Base-by-base conservation (phyloP, 768 basidiomycete species). In the Termitomyces sp. region DNA sequence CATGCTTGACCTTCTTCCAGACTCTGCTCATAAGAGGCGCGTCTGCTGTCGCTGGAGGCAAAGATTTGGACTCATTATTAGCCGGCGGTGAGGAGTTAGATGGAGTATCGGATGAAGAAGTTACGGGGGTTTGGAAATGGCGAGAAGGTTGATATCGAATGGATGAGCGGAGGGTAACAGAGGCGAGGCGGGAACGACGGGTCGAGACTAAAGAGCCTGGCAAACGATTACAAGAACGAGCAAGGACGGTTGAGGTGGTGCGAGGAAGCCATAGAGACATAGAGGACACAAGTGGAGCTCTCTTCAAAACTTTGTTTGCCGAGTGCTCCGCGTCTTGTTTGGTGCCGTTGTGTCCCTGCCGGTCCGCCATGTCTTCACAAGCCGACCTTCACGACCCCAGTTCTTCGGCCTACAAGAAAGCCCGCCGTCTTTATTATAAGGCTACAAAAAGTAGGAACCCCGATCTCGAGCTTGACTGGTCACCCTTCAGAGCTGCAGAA, bases 1-100 rank as follows among this genome's bases (percentile, higher is more conserved):
- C 97, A 65, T 98, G 91, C 75, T 98, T 99, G 59, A 98, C 86
- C 63, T 86, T 90, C 63, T 88, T 89, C 96, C 96, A 98, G 7
- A 82, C 81, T 39, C 94, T 79, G 10, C 82, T 77, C 40, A 75
- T 56, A 3, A 91, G 68, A 12, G 80, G 78, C 19, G 63, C 67
- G 41, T 76, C 69, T 3, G 76, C 58, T 8, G 64, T 71, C 0
- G 76, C 70, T 10, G 82, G 83, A 8, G 77, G 77, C n/a, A 72
- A 68, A 0, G 80, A 64, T 64, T 82, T 85, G 30, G 68, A 62
- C 57, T 83, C 81, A 17, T 64, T 65, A 59, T 65, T 62, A 39
- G 34, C 34, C 34, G 56, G 35, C 65, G 56, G 19, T 50, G 67
- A 53, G 34, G 64, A 32, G 53, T 54, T 50, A 37, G 66, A 52